Evolutionary conservation across 106 monocot genomes (phyloP).

Genomic region (Platanthera zijinensis): DNA sequence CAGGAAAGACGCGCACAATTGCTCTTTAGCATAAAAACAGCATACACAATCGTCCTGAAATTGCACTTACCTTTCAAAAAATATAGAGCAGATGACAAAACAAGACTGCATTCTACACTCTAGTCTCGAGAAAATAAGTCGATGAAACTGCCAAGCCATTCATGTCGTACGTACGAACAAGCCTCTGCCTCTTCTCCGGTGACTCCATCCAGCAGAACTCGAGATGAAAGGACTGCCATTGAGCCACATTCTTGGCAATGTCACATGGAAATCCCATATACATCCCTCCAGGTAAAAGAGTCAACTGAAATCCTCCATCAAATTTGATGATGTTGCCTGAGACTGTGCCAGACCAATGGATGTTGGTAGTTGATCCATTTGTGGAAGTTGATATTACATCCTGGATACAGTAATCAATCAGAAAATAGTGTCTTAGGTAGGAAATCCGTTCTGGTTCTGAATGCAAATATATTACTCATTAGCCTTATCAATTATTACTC

Average conservation of each 20-base stretch:
- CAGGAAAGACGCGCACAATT: no score
- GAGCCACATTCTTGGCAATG: slow-evolving; percentile 52
- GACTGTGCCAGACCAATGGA: slow-evolving; percentile 67
- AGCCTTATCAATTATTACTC: no score
- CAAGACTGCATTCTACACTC: slow-evolving; percentile 24
- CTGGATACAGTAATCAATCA: slow-evolving; percentile 17
- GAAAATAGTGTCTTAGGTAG: not conserved
- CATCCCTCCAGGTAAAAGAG: slow-evolving; percentile 82
- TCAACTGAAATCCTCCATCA: slow-evolving; percentile 78
- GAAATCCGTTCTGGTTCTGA: not conserved
- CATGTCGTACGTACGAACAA: slow-evolving; percentile 71
- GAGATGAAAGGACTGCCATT: slow-evolving; percentile 79
- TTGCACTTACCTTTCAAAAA: no score
- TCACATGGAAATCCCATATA: slow-evolving; percentile 85
- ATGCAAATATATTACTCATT: not conserved
- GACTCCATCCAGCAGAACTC: slow-evolving; percentile 98
- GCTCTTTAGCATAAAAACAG: no score
- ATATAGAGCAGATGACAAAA: no score
- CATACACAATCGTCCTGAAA: no score
- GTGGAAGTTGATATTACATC: slow-evolving; percentile 44
- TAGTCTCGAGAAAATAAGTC: slow-evolving; percentile 64
- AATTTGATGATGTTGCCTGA: slow-evolving; percentile 56
- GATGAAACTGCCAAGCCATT: slow-evolving; percentile 89
- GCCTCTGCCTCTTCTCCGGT: slow-evolving; percentile 64
- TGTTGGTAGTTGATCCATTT: slow-evolving; percentile 42